Evolutionary conservation across 2,329 filamentous ascomycete species (phyloP).

Genomic region (Hansfordia pulvinata): DNA sequence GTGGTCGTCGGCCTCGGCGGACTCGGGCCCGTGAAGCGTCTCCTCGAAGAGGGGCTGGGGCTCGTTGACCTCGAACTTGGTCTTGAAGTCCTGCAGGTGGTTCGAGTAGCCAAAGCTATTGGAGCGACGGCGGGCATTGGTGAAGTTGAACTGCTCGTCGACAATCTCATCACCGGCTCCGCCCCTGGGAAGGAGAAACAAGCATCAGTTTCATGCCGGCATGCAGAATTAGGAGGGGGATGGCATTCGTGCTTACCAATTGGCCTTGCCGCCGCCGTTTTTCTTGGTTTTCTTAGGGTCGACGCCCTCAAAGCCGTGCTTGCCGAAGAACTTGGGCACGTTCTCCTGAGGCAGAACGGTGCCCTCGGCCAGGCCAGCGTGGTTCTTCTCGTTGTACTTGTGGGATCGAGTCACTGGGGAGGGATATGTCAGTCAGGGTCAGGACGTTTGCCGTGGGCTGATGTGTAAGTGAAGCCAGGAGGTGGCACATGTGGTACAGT

Average conservation of each 20-base stretch:
- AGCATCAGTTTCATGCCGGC: neutral
- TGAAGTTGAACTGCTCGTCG: constrained; percentile 71
- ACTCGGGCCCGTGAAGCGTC: constrained; percentile 53
- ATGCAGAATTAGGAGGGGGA: constrained; percentile 7
- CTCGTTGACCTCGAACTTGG: constrained; percentile 90
- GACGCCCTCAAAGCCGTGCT: constrained; percentile 64
- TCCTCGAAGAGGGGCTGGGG: constrained; percentile 89
- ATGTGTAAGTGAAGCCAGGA: too few relatives aligned
- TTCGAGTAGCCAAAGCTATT: constrained; percentile 71
- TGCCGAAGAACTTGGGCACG: constrained; percentile 86
- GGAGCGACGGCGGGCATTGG: constrained; percentile 79
- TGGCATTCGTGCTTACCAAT: constrained; percentile 55
- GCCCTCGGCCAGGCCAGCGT: constrained; percentile 66
- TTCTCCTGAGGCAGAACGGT: constrained; percentile 55
- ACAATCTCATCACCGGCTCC: constrained; percentile 69
- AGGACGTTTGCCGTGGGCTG: too few relatives aligned
- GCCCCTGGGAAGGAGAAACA: too few relatives aligned
- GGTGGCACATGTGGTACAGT: too few relatives aligned
- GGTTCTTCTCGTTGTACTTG: constrained; percentile 90
- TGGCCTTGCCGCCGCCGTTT: constrained; percentile 81
- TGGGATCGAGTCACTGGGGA: constrained; percentile 99
- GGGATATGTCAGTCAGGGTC: too few relatives aligned
- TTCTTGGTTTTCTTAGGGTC: constrained; percentile 96
- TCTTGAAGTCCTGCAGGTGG: constrained; percentile 70
- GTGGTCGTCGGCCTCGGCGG: constrained; percentile 43